Percentiles rank a stretch among this genome's conserved stretches.
Conservation (phyloP, 2,329 filamentous ascomycete species). For the Macrophomina phaseolina region DNA sequence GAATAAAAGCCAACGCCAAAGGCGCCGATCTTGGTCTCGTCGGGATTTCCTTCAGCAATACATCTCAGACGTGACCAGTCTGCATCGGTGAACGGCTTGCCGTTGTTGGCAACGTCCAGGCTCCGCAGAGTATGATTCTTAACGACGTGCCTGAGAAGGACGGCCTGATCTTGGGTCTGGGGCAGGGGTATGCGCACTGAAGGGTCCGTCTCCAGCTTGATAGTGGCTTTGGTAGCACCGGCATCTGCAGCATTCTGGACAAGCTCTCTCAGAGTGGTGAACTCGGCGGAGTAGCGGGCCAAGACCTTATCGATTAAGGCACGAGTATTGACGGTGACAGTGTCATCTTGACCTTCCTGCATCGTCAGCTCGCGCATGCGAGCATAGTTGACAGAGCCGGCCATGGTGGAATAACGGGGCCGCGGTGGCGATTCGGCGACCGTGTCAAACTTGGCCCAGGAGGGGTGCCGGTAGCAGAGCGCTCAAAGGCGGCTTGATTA, state of each 20-base stretch:
- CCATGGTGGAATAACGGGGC: slow-evolving; percentile 35
- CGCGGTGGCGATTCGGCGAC: slow-evolving; percentile 11
- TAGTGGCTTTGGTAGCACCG: slow-evolving; percentile 83
- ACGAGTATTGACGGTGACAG: slow-evolving; percentile 95
- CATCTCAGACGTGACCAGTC: slow-evolving; percentile 94
- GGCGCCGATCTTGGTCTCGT: slow-evolving; percentile 98
- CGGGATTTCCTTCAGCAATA: slow-evolving; percentile 98
- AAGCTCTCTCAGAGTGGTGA: slow-evolving; percentile 84
- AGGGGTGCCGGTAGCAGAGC: not conserved
- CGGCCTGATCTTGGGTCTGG: slow-evolving; percentile 67
- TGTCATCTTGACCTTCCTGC: slow-evolving; percentile 90
- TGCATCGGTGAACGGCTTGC: slow-evolving; percentile 82
- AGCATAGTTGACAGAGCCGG: slow-evolving; percentile 57
- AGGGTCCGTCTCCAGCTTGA: slow-evolving; percentile 90
- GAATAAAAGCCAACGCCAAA: slow-evolving; percentile 99
- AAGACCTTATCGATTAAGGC: slow-evolving; percentile 98
- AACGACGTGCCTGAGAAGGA: slow-evolving; percentile 80
- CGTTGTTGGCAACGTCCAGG: slow-evolving; percentile 92
- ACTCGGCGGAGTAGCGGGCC: slow-evolving; percentile 94
- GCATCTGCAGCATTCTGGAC: slow-evolving; percentile 99
- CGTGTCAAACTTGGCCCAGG: slow-evolving; percentile 5
- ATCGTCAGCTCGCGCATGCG: slow-evolving; percentile 86
- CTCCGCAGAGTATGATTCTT: slow-evolving; percentile 84
- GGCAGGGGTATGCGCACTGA: slow-evolving; percentile 78
- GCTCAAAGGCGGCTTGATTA: not conserved